Base-by-base conservation (phyloP, 2,329 filamentous ascomycete species). In the Pseudogymnoascus sp. region DNA sequence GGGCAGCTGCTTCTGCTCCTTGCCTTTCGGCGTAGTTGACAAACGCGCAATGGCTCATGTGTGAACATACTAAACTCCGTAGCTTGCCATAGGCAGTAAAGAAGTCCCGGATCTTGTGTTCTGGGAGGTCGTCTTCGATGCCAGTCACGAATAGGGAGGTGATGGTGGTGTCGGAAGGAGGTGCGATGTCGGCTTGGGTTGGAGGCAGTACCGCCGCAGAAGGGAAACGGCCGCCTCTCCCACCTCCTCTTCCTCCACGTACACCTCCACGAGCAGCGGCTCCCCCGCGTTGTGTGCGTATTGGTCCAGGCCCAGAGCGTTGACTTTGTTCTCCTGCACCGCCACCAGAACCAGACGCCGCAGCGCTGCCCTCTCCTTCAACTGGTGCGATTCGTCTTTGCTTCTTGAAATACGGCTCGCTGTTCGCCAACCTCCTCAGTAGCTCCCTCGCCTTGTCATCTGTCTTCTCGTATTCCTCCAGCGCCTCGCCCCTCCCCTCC, bases 1-100 rank as follows among this genome's bases (percentile, higher is more conserved):
- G 85, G 0, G 95, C 91, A 0, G 96, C 96, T 64, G 84, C 87
- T 77, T 99, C 95, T 0, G 96, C 95, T 0, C 84, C 89, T 66
- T 91, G 86, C 64, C 95, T 84, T 2, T 89, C 90, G 69, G 92
- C 87, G 74, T 91, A 99, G 77, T 99, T 99, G 77, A 99, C 82
- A 73, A 97, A 99, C 1, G 95, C 95, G 75, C 93, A 97, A 73
- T 97, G 95, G 14, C 93, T 93, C 79, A 96, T 92, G 78, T 99
- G 95, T 5, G 93, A 97, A 76, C 95, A 97, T 38, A 99, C 89
- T 14, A 99, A 79, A 25, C 92, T 97, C 70, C 95, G 90, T 65
- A 99, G 88, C 72, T 93, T 91, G 67, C 95, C 95, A 70, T 93
- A 92, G 16, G 85, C 84, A 65, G 91, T 86, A 79, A 99, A 99